Conservation (phyloP, 192 early-diverging fungal genomes). For the Chytriomyces confervae region DNA sequence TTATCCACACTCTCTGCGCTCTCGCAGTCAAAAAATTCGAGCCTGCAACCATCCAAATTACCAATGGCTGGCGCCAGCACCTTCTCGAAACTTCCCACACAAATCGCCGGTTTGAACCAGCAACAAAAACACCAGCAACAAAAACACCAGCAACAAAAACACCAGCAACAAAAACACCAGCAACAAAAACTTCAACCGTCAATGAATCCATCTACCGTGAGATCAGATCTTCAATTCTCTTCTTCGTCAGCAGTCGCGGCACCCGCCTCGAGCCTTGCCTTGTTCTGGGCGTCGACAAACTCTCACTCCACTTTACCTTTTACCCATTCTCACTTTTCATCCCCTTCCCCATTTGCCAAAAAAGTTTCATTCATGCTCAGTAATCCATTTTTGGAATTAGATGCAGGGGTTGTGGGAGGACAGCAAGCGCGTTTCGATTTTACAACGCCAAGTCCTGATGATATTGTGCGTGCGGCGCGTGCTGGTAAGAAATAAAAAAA, state of each 20-base stretch:
- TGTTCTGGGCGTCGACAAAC: background rate
- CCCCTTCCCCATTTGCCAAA: background rate
- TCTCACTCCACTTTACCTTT: too few relatives aligned
- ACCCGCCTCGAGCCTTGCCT: background rate
- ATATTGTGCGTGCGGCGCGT: constrained; percentile 13
- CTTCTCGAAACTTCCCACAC: too few relatives aligned
- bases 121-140: too few relatives aligned
- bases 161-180: too few relatives aligned
- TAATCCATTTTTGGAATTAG: background rate
- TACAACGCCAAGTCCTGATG: constrained; percentile 74
- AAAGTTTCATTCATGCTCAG: background rate
- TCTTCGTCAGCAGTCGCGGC: background rate
- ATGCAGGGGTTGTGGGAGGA: constrained; percentile 9
- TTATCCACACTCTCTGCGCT: too few relatives aligned
- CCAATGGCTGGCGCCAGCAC: too few relatives aligned
- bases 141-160: background rate
- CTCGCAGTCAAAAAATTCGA: too few relatives aligned
- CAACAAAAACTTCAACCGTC: too few relatives aligned
- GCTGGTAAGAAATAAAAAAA: constrained; percentile 3
- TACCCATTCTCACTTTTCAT: background rate
- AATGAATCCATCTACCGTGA: too few relatives aligned
- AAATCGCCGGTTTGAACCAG: too few relatives aligned
- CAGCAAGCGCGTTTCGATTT: constrained; percentile 63
- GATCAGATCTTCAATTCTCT: too few relatives aligned
- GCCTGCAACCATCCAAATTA: too few relatives aligned